Conservation (phyloP, 2,329 filamentous ascomycete genomes). For the Trichophyton verrucosum region DNA sequence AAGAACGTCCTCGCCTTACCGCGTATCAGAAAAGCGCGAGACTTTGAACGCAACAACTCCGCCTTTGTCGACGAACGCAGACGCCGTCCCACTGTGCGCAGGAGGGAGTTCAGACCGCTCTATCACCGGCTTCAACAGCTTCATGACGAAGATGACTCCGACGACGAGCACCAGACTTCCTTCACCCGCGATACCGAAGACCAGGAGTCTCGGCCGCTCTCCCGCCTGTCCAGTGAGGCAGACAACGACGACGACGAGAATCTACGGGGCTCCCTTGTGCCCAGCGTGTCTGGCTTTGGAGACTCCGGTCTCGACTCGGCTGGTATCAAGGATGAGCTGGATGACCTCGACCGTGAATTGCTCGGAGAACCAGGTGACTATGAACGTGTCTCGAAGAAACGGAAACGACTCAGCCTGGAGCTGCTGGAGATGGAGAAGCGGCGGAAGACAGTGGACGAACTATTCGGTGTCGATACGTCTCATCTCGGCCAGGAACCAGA, state of each 20-base stretch:
- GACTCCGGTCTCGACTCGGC: background rate
- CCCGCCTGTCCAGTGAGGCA: constrained; percentile 48
- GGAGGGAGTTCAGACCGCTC: constrained; percentile 60
- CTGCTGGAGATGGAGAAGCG: constrained; percentile 51
- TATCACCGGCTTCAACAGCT: constrained; percentile 66
- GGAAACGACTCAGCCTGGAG: constrained; percentile 25
- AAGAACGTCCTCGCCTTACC: constrained; percentile 55
- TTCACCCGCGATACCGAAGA: constrained; percentile 69
- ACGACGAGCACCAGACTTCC: constrained; percentile 63
- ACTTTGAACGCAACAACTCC: constrained; percentile 46
- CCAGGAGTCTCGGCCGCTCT: constrained; percentile 67
- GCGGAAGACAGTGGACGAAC: constrained; percentile 70
- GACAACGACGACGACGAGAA: constrained; percentile 42
- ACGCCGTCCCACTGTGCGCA: constrained; percentile 39
- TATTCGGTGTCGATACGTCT: constrained; percentile 50
- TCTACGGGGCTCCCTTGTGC: constrained; percentile 14
- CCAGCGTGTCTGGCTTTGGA: constrained; percentile 3
- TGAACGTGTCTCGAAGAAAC: constrained; percentile 13
- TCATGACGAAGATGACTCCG: constrained; percentile 71
- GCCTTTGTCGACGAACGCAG: constrained; percentile 58
- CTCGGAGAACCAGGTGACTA: constrained; percentile 12
- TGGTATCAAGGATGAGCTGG: constrained; percentile 4
- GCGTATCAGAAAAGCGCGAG: constrained; percentile 57
- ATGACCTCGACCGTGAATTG: constrained; percentile 20
- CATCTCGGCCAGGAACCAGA: constrained; percentile 40